Evolutionary conservation across 1,284 basidiomycete genomes (phyloP).

Genomic region (Wolfiporia cocos): DNA sequence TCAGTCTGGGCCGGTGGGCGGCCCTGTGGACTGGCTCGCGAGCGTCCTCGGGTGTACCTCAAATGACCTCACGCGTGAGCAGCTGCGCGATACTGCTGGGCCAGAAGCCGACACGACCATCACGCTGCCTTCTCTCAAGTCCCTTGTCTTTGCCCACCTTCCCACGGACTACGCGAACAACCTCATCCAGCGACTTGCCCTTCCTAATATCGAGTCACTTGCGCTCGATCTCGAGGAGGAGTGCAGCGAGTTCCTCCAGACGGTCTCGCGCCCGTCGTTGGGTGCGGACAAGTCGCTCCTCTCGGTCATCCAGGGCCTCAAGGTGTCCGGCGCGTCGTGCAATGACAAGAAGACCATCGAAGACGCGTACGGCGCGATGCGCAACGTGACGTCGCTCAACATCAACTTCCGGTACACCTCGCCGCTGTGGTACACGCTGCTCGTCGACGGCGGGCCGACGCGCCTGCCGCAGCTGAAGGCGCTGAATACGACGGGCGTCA

Average conservation of each 20-base stretch:
- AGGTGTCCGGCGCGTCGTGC: conserved; percentile 42
- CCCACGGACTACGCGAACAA: conserved; percentile 40
- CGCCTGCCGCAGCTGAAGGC: conserved; percentile 34
- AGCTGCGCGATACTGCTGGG: conserved; percentile 1
- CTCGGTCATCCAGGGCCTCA: conserved; percentile 34
- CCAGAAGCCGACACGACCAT: conserved; percentile 8
- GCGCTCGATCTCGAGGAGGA: conserved; percentile 44
- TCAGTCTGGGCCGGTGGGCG: conserved; percentile 44
- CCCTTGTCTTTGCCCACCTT: conserved; percentile 45
- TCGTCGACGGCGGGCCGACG: conserved; percentile 17
- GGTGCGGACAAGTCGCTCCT: conserved; percentile 19
- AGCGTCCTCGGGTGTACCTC: conserved; percentile 14
- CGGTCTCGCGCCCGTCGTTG: conserved; percentile 27
- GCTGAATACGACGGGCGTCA: conserved; percentile 38
- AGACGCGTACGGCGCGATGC: conserved; percentile 30
- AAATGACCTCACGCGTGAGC: conserved; percentile 11
- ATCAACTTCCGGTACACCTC: conserved; percentile 33
- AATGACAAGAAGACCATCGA: conserved; percentile 26
- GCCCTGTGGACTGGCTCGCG: conserved; percentile 30
- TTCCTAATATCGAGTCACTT: conserved; percentile 41
- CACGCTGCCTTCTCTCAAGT: conserved; percentile 33
- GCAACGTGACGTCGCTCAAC: conserved; percentile 35
- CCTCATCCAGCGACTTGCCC: conserved; percentile 35
- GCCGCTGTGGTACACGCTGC: conserved; percentile 33
- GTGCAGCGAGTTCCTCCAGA: conserved; percentile 39